Evolutionary conservation across 2,329 filamentous ascomycete species (phyloP).

Genomic region (Claviceps spartinae): DNA sequence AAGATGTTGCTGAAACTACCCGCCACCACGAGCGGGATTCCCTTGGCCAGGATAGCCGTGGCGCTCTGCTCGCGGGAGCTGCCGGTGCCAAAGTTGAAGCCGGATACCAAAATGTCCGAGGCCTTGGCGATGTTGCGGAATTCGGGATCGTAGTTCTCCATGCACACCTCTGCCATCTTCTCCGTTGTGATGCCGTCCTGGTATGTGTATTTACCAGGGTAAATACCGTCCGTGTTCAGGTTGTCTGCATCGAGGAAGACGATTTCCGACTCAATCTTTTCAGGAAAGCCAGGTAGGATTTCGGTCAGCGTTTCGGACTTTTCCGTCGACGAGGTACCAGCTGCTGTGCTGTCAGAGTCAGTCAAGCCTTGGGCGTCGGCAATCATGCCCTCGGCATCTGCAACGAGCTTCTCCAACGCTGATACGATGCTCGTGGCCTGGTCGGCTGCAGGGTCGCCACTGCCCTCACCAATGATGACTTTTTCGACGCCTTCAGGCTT

Average conservation of each 20-base stretch:
- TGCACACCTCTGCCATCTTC: constrained; percentile 78
- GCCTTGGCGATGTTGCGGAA: constrained; percentile 52
- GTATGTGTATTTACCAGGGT: constrained; percentile 65
- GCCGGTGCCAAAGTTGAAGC: constrained; percentile 83
- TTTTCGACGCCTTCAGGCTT: constrained; percentile 54
- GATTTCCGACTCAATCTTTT: background rate
- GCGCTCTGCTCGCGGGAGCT: constrained; percentile 60
- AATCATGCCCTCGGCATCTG: constrained; percentile 52
- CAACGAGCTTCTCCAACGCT: constrained; percentile 57
- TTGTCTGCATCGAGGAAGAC: background rate
- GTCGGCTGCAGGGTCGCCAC: constrained; percentile 40
- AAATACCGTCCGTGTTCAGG: constrained; percentile 1
- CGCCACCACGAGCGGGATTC: constrained; percentile 67
- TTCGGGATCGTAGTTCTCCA: constrained; percentile 78
- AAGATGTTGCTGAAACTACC: constrained; percentile 82
- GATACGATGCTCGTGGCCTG: constrained; percentile 44
- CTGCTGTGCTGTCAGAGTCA: background rate
- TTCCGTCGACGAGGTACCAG: background rate
- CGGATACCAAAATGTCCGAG: constrained; percentile 71
- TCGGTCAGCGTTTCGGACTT: constrained; percentile 6
- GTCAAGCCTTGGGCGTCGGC: constrained; percentile 36
- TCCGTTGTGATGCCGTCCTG: constrained; percentile 66
- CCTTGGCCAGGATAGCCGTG: constrained; percentile 69
- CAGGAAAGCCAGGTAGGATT: constrained; percentile 4
- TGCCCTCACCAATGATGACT: constrained; percentile 58